Percentiles rank a stretch among this genome's conserved stretches.
Evolutionary conservation across 2,329 filamentous ascomycete species (phyloP).

Genomic region (Blastomyces silverae): DNA sequence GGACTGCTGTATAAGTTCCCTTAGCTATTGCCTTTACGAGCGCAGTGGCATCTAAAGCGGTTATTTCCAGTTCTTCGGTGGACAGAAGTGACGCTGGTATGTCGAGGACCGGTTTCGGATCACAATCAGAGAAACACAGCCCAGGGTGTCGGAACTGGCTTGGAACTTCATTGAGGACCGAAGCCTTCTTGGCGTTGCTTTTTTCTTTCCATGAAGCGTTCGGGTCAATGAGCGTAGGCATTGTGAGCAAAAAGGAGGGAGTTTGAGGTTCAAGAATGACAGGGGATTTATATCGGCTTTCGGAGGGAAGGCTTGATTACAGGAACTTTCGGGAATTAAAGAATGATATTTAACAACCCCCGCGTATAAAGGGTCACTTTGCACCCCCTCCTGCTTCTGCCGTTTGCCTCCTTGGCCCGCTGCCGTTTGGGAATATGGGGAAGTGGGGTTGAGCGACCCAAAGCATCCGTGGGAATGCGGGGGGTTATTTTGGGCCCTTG

Average conservation of each 20-base stretch:
- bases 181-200: constrained; percentile 11
- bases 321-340: background rate
- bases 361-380: background rate
- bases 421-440: background rate
- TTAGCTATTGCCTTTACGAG: background rate
- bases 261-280: background rate
- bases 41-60: constrained; percentile 2
- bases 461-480: background rate
- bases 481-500: too few species aligned
- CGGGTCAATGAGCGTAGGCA: constrained; percentile 9
- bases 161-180: constrained; percentile 7
- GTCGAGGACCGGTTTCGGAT: constrained; percentile 1
- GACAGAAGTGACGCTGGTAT: background rate
- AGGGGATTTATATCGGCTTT: background rate
- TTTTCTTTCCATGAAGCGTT: constrained; percentile 5
- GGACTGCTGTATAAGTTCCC: constrained; percentile 8
- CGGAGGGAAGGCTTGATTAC: background rate
- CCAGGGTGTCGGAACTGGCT: background rate
- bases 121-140: constrained; percentile 3
- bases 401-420: background rate
- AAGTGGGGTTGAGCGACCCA: background rate
- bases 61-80: constrained; percentile 3
- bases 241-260: background rate
- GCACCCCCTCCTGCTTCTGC: background rate
- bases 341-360: background rate